Base-by-base conservation (phyloP, 2,329 filamentous ascomycete genomes). In the Penicillium digitatum region DNA sequence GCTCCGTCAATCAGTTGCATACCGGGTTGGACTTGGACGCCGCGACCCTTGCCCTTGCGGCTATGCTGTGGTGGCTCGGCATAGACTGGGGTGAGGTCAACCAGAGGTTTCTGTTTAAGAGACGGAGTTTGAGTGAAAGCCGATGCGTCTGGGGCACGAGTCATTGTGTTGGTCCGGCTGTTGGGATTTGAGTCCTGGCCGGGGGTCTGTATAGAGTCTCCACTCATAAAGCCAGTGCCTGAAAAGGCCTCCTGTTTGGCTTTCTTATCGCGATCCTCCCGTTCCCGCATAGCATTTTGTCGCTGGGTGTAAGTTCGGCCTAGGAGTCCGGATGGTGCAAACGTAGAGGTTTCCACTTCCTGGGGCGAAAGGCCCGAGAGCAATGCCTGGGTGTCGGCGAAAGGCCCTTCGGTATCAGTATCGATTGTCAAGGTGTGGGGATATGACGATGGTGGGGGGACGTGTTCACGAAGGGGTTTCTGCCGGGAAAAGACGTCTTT, bases 71-170 rank as follows among this genome's bases (percentile, higher is more conserved):
- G 86, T 7, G 85, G 80, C 58, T 88, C 85, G 47, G 81, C 78
- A 65, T 86, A 87, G 46, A 79, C 77, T 0, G 85, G 84, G 0
- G 84, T 85, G 38, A 90, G 78, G 64, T 89, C 87, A 29, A 91
- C 73, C 6, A 91, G 78, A 1, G 88, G 87, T 58, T 84, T 74
- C 24, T 71, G 67, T 6, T 65, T 69, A 48, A 70, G 61, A 2
- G 81, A 82, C n/a, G 69, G 71, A n/a, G 76, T 75, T 47, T 79
- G 75, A 38, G 72, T 71, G 5, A 80, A 72, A 37, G 70, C 66
- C 24, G 66, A 65, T 22, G 48, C 51, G 8, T 68, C 68, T 1
- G 68, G 63, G 2, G 56, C 57, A 2, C 65, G 62, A 4, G 64
- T 67, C 59, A 72, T 69, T 22, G 71, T 73, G 58, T 71, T 72